These are phyloP conservation scores for Clavaria fumosa DNA, from an alignment of 768 basidiomycete species.

Conservation along the genomic window DNA sequence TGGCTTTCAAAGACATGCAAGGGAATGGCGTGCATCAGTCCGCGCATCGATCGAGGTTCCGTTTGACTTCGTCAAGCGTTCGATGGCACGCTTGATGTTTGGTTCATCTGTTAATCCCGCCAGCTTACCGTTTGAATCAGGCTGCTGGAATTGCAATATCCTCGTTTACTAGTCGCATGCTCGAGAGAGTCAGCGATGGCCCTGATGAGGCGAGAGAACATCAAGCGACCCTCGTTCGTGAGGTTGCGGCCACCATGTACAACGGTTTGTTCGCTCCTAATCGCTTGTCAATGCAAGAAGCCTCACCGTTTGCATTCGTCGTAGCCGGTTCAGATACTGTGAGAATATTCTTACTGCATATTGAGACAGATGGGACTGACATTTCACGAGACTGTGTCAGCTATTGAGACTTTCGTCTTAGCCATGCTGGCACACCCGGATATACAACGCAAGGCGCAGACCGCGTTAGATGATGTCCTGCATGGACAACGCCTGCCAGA, in stretches of 20 bases:
- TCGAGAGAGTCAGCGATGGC: slow-evolving; percentile 3
- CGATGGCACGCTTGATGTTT: slow-evolving; percentile 13
- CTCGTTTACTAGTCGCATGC: slow-evolving; percentile 2
- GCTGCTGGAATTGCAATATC: slow-evolving; percentile 1
- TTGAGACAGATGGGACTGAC: neutral
- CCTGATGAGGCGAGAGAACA: neutral
- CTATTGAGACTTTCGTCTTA: slow-evolving; percentile 20
- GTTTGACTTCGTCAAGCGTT: slow-evolving; percentile 16
- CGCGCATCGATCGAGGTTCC: slow-evolving; percentile 19
- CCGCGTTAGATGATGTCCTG: slow-evolving; percentile 25
- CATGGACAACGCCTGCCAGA: slow-evolving; percentile 21
- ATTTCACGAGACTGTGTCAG: slow-evolving; percentile 12
- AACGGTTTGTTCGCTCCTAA: too few species aligned
- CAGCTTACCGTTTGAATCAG: neutral
- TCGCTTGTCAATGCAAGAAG: too few species aligned
- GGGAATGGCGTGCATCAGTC: slow-evolving; percentile 17
- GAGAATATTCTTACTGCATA: too few species aligned
- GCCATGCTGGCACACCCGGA: slow-evolving; percentile 27
- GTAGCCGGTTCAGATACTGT: too few species aligned
- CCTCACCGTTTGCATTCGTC: too few species aligned
- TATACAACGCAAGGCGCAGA: slow-evolving; percentile 21
- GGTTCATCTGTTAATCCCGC: neutral
- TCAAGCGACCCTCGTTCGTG: slow-evolving; percentile 15
- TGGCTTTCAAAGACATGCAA: slow-evolving; percentile 23
- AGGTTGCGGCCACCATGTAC: slow-evolving; percentile 26